Percentiles rank a stretch among this genome's conserved stretches.
phyloP scores from a whole-genome alignment of 768 basidiomycete species.

The Kwoniella pini region DNA sequence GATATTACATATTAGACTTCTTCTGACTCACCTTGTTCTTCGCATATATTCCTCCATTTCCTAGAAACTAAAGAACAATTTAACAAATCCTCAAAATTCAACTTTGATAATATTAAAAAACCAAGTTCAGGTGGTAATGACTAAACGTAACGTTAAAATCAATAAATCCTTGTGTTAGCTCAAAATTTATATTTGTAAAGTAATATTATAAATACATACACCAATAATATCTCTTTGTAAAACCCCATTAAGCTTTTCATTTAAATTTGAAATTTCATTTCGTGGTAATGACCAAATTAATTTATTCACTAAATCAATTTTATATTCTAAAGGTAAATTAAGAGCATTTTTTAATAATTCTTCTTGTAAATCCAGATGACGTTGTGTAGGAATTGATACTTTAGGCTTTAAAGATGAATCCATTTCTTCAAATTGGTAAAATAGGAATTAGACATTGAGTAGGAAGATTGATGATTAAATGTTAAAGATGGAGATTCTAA shows the following conservation, averaged over 20 bases:
- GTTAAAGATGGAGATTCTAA: too few species aligned
- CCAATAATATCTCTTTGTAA: conserved; percentile 48
- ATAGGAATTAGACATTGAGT: too few species aligned
- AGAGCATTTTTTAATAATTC: conserved; percentile 10
- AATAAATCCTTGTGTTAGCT: too few species aligned
- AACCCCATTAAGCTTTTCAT: conserved; percentile 20
- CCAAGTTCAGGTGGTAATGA: conserved; percentile 36
- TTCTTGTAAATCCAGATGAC: neutral
- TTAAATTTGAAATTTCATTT: conserved; percentile 37
- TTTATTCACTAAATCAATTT: conserved; percentile 22
- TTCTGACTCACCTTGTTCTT: conserved; percentile 39
- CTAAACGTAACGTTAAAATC: conserved; percentile 18
- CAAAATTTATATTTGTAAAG: too few species aligned
- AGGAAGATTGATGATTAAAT: too few species aligned
- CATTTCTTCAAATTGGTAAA: too few species aligned
- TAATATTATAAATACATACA: too few species aligned
- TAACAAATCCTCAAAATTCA: conserved; percentile 34
- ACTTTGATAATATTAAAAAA: conserved; percentile 24
- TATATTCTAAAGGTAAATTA: conserved; percentile 15
- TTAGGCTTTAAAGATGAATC: too few species aligned
- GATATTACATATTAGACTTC: too few species aligned
- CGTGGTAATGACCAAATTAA: conserved; percentile 43
- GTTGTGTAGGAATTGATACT: neutral
- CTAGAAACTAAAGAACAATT: conserved; percentile 30
- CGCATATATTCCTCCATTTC: conserved; percentile 31